Evolutionary conservation across 345 rosid genomes (phyloP).

Genomic region (Hibiscus mutabilis): DNA sequence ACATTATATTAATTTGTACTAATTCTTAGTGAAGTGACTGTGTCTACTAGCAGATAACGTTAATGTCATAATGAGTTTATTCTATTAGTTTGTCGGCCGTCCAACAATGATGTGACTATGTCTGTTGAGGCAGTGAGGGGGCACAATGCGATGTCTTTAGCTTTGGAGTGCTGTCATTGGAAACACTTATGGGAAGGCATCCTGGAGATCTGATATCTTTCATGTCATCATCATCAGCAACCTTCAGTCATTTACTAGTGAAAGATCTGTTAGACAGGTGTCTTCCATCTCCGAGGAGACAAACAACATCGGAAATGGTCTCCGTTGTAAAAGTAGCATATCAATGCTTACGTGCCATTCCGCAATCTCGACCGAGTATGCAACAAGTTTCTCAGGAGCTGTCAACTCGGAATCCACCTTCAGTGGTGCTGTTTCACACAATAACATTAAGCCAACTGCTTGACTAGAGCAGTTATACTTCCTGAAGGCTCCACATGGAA

Average conservation of each 20-base stretch:
- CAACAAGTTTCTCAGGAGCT: background rate
- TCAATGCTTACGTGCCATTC: background rate
- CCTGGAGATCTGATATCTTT: background rate
- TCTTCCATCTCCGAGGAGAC: background rate
- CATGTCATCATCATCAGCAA: background rate
- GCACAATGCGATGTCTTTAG: background rate
- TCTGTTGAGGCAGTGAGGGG: too few species aligned
- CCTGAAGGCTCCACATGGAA: background rate
- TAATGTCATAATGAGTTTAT: too few species aligned
- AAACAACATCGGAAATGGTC: background rate
- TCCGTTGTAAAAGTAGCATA: background rate
- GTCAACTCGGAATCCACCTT: background rate
- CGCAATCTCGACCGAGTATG: background rate
- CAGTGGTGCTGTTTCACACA: background rate
- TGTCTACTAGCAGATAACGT: too few species aligned
- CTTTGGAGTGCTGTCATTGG: too few species aligned
- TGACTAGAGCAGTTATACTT: background rate
- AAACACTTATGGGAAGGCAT: background rate
- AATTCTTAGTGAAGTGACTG: too few species aligned
- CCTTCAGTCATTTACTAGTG: background rate
- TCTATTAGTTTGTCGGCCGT: too few species aligned
- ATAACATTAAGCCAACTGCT: background rate
- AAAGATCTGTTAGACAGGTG: background rate
- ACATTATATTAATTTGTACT: too few species aligned
- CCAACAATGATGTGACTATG: too few species aligned